Evolutionary conservation across 495 filamentous ascomycete genomes (phyloP).

Genomic region (Talaromyces borbonicus): DNA sequence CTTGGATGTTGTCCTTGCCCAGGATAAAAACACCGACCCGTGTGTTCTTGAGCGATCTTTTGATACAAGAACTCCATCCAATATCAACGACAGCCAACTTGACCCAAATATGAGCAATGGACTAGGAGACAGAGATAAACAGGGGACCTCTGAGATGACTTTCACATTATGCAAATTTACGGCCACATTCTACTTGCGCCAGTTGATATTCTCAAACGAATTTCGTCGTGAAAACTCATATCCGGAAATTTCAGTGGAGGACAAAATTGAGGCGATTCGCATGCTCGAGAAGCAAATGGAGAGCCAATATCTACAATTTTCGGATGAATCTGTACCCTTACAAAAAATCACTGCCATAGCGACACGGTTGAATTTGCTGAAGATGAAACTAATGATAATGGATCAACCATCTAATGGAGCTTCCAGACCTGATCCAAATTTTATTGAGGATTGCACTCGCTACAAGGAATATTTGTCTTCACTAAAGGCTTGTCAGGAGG

Average conservation of each 20-base stretch:
- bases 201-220: constrained; percentile 17
- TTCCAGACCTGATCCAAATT: neutral
- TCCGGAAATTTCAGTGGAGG: constrained; percentile 8
- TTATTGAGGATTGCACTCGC: neutral
- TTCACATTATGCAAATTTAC: constrained; percentile 57
- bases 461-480: neutral
- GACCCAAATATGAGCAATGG: constrained; percentile 44
- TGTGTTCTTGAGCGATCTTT: constrained; percentile 51
- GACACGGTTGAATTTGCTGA: constrained; percentile 2
- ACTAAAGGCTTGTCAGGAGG: neutral
- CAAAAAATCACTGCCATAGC: neutral
- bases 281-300: constrained; percentile 1
- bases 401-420: neutral
- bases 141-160: constrained; percentile 70
- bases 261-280: constrained; percentile 47
- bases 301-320: constrained; percentile 1
- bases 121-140: constrained; percentile 38
- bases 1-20: constrained; percentile 45
- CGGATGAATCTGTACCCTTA: neutral
- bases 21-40: constrained; percentile 63
- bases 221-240: constrained; percentile 15
- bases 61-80: constrained; percentile 53
- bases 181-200: constrained; percentile 29
- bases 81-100: constrained; percentile 62
- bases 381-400: neutral